A percentile compares a stretch with the other conserved stretches of the same genome.
Conservation (phyloP, 1,284 basidiomycete genomes). For the Retiboletus fuscus region DNA sequence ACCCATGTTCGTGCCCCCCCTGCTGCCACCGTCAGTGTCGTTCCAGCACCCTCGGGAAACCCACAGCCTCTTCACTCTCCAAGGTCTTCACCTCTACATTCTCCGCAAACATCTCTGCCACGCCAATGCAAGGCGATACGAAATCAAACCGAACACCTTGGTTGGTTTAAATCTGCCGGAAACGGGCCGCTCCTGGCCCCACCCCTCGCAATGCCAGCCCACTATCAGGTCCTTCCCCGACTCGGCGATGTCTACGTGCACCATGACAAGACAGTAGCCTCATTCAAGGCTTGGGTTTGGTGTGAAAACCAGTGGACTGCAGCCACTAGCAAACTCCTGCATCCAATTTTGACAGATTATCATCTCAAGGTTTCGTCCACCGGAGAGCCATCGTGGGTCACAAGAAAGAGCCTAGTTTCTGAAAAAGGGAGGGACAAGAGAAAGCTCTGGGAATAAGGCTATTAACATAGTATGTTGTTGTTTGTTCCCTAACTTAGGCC, state of each 20-base stretch:
- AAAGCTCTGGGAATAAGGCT: conserved; percentile 1
- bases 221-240: conserved; percentile 1
- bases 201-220: background rate
- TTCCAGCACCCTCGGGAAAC: background rate
- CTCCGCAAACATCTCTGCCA: background rate
- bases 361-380: background rate
- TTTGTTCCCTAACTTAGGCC: conserved; percentile 2
- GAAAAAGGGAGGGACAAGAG: conserved; percentile 1
- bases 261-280: no score
- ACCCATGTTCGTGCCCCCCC: background rate
- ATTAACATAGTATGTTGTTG: background rate
- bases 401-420: background rate
- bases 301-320: background rate
- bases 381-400: conserved; percentile 1
- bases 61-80: background rate
- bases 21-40: background rate
- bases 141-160: conserved; percentile 4
- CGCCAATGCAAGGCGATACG: background rate
- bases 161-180: background rate
- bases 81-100: background rate
- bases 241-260: no score
- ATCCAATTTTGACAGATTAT: conserved; percentile 6
- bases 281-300: no score
- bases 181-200: background rate
- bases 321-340: background rate